Conservation (phyloP, 306 rosid species). For the Castanea sativa region DNA sequence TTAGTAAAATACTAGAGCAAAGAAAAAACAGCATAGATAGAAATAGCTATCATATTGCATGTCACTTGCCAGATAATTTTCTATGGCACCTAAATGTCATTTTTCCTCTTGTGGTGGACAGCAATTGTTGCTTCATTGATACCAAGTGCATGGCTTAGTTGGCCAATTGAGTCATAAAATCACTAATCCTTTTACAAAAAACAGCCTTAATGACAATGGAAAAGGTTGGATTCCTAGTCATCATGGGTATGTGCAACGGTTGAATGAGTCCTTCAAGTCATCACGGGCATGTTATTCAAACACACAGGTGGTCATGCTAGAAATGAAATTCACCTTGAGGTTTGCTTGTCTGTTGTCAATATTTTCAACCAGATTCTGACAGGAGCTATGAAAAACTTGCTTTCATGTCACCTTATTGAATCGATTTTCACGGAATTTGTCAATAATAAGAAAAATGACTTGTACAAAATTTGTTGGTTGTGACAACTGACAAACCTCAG, state of each 20-base stretch:
- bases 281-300: neutral
- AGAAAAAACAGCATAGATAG: neutral
- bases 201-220: no score
- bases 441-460: no score
- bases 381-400: neutral
- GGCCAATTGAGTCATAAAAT: neutral
- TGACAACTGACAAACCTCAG: neutral
- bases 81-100: neutral
- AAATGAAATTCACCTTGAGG: neutral
- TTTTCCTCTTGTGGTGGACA: neutral
- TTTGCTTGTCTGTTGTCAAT: neutral
- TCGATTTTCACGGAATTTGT: no score
- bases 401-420: neutral
- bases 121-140: no score
- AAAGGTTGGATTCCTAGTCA: no score
- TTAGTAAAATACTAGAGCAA: neutral
- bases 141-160: neutral
- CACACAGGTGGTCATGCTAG: neutral
- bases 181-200: no score
- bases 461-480: neutral
- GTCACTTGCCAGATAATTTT: neutral
- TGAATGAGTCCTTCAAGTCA: neutral
- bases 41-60: neutral
- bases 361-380: neutral
- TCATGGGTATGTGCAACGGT: no score